Percentiles rank a stretch among this genome's conserved stretches.
Evolutionary conservation across 2,329 filamentous ascomycete genomes (phyloP).

Genomic region (Hirsutella minnesotensis): DNA sequence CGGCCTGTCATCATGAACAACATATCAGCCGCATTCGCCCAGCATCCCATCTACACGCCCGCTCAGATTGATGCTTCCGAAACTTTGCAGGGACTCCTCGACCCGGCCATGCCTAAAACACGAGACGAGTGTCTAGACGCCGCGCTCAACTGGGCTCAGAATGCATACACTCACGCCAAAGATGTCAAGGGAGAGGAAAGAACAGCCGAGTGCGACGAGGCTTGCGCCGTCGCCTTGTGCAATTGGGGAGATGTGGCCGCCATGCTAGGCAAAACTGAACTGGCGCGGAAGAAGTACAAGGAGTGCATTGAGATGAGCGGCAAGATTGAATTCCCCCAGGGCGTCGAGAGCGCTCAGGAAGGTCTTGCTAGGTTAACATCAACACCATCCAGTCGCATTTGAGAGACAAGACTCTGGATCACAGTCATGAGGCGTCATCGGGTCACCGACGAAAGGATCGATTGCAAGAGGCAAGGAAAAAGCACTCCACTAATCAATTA

Average conservation of each 20-base stretch:
- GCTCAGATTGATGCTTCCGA: conserved; percentile 14
- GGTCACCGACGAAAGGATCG: too few species aligned
- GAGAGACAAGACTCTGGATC: neutral
- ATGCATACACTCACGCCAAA: conserved; percentile 56
- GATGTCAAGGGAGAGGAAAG: conserved; percentile 54
- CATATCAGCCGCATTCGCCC: conserved; percentile 60
- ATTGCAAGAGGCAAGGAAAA: too few species aligned
- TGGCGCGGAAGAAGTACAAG: conserved; percentile 57
- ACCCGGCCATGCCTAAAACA: conserved; percentile 27
- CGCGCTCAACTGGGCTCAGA: conserved; percentile 67
- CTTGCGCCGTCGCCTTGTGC: conserved; percentile 73
- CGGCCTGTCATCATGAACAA: conserved; percentile 81
- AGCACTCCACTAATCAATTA: too few species aligned
- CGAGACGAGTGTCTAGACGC: conserved; percentile 53
- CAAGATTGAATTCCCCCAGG: conserved; percentile 38
- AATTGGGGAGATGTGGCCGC: conserved; percentile 78
- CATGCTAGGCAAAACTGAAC: conserved; percentile 52
- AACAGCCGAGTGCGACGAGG: conserved; percentile 70
- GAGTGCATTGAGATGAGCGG: conserved; percentile 54
- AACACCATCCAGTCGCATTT: conserved; percentile 2
- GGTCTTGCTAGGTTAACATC: conserved; percentile 27
- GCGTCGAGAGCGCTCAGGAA: conserved; percentile 38
- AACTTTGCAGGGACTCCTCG: conserved; percentile 14
- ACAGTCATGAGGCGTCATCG: too few species aligned
- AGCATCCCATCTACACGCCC: conserved; percentile 39